These are phyloP conservation scores for Tillandsia leiboldiana DNA, from an alignment of 176 grass and related monocot genomes.

Conservation along the genomic window DNA sequence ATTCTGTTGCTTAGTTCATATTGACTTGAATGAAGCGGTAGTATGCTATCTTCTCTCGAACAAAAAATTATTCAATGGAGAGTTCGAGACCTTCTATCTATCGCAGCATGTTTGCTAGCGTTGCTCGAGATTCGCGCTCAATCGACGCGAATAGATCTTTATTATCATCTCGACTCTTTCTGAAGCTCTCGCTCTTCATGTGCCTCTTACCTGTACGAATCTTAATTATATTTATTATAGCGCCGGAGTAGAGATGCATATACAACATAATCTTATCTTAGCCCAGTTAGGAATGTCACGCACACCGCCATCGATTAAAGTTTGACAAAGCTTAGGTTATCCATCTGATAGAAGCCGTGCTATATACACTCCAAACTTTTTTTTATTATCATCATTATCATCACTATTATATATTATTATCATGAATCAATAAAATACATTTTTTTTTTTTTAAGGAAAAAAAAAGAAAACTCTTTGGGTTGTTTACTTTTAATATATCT, in stretches of 20 bases:
- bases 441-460: slow-evolving; percentile 20
- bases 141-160: background rate
- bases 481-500: too few species aligned
- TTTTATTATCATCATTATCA: too few species aligned
- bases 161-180: background rate
- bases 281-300: slow-evolving; percentile 49
- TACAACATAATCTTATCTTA: background rate
- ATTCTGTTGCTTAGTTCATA: too few species aligned
- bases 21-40: too few species aligned
- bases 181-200: background rate
- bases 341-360: slow-evolving; percentile 37
- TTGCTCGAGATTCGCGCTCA: background rate
- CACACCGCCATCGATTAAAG: slow-evolving; percentile 27
- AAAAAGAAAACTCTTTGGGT: background rate
- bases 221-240: background rate
- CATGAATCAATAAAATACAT: background rate
- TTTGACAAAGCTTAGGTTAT: slow-evolving; percentile 69
- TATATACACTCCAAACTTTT: background rate
- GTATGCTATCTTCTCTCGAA: too few species aligned
- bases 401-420: too few species aligned
- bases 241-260: too few species aligned
- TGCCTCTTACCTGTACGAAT: background rate
- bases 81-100: background rate
- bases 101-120: background rate
- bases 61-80: background rate